These are phyloP conservation scores for Neopestalotiopsis sp. DNA, from an alignment of 2,329 filamentous ascomycete species.

Conservation along the genomic window DNA sequence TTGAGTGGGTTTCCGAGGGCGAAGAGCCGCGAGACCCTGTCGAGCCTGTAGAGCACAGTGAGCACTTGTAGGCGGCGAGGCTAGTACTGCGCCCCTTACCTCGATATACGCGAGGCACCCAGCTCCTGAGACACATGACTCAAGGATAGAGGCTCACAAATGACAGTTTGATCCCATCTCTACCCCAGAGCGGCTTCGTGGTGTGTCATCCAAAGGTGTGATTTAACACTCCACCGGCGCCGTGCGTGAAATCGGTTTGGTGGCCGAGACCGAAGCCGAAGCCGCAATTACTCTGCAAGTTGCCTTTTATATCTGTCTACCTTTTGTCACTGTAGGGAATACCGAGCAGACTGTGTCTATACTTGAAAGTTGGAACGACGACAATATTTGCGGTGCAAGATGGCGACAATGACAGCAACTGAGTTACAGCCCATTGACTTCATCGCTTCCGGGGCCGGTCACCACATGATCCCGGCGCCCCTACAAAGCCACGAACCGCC, in stretches of 20 bases:
- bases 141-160: background rate
- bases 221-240: too few relatives aligned
- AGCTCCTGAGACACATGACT: background rate
- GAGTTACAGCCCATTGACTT: background rate
- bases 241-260: background rate
- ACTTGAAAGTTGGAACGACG: background rate
- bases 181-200: too few relatives aligned
- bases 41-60: background rate
- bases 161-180: background rate
- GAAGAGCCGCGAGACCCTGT: background rate
- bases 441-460: background rate
- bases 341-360: background rate
- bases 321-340: too few relatives aligned
- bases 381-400: background rate
- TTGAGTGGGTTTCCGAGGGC: background rate
- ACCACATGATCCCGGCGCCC: background rate
- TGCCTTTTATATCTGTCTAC: too few relatives aligned
- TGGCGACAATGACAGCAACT: constrained; percentile 5
- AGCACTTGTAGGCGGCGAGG: too few relatives aligned
- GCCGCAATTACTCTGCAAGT: too few relatives aligned
- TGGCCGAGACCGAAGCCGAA: background rate
- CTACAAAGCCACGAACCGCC: background rate
- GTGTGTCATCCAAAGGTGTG: too few relatives aligned
- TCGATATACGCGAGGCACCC: too few relatives aligned
- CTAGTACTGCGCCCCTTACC: too few relatives aligned